These are phyloP conservation scores for Thermothelomyces thermophilus DNA, from an alignment of 2,329 filamentous ascomycete genomes.

Conservation along the genomic window DNA sequence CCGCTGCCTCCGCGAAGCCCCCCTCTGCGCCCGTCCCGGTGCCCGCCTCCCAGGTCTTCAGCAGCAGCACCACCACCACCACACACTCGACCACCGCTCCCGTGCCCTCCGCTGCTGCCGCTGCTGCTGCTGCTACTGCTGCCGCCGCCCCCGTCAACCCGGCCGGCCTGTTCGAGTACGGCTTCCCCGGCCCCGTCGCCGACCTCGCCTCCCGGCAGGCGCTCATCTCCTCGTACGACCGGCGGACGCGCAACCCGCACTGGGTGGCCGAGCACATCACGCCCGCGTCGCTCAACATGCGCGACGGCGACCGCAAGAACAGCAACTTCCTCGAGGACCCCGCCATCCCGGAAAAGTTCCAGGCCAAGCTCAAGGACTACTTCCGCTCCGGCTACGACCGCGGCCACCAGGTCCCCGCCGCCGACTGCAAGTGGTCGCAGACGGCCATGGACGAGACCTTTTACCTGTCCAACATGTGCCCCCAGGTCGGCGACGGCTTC, in stretches of 20 bases:
- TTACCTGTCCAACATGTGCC: slow-evolving; percentile 91
- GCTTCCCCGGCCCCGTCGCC: slow-evolving; percentile 84
- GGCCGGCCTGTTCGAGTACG: slow-evolving; percentile 71
- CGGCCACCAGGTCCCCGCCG: slow-evolving; percentile 93
- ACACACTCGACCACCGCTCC: slow-evolving; percentile 25
- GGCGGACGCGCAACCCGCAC: slow-evolving; percentile 80
- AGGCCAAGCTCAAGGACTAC: slow-evolving; percentile 88
- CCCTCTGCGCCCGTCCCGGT: slow-evolving; percentile 31
- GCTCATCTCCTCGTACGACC: slow-evolving; percentile 83
- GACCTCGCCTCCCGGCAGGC: slow-evolving; percentile 73
- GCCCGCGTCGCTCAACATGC: slow-evolving; percentile 66
- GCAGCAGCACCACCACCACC: slow-evolving; percentile 28
- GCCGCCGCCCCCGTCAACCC: slow-evolving; percentile 52
- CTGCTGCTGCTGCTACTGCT: slow-evolving; percentile 22
- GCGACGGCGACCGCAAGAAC: slow-evolving; percentile 76
- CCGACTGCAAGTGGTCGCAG: slow-evolving; percentile 94
- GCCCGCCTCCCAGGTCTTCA: slow-evolving; percentile 53
- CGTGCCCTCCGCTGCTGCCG: slow-evolving; percentile 17
- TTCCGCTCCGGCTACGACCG: slow-evolving; percentile 91
- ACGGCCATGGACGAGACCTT: slow-evolving; percentile 94
- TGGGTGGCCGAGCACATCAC: slow-evolving; percentile 99
- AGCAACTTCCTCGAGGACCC: slow-evolving; percentile 78
- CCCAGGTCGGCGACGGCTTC: slow-evolving; percentile 96
- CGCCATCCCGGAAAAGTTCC: slow-evolving; percentile 75
- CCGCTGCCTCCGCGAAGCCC: slow-evolving; percentile 28